Evolutionary conservation across 1,139 yeast genomes (phyloP).

Genomic region (Lizanozyma gosingica): DNA sequence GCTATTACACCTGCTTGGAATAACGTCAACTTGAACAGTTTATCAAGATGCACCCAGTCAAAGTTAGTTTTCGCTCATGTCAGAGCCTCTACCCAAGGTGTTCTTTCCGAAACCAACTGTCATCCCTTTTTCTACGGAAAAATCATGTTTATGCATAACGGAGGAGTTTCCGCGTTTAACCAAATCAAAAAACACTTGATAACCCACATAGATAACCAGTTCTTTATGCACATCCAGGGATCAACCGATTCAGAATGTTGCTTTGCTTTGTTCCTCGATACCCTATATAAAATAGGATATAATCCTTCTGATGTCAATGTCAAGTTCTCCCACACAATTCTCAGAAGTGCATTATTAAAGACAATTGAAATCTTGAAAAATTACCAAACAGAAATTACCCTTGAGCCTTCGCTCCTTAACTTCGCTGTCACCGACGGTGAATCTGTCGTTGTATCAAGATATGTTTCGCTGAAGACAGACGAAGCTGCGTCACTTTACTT

Average conservation of each 20-base stretch:
- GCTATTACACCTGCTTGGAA: constrained; percentile 99
- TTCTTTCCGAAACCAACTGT: constrained; percentile 86
- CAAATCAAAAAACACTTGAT: constrained; percentile 66
- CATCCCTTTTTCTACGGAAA: constrained; percentile 87
- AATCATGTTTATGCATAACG: constrained; percentile 95
- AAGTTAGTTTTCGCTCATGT: constrained; percentile 89
- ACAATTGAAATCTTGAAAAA: constrained; percentile 68
- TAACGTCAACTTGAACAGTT: constrained; percentile 75
- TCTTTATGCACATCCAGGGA: constrained; percentile 76
- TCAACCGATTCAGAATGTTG: constrained; percentile 95
- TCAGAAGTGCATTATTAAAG: constrained; percentile 60
- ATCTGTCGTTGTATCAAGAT: constrained; percentile 80
- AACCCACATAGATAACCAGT: constrained; percentile 68
- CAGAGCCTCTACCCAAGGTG: constrained; percentile 93
- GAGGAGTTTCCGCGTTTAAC: constrained; percentile 71
- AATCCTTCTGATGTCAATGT: constrained; percentile 42
- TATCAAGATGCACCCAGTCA: constrained; percentile 82
- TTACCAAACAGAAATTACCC: constrained; percentile 42
- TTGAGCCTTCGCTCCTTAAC: constrained; percentile 81
- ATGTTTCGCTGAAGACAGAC: constrained; percentile 80
- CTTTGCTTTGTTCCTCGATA: constrained; percentile 80
- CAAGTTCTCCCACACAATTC: constrained; percentile 41
- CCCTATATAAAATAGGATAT: constrained; percentile 64
- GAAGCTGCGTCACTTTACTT: constrained; percentile 96
- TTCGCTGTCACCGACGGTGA: constrained; percentile 94